phyloP scores from a whole-genome alignment of 1,139 yeast genomes.

The Magnusiomyces starmeri region DNA sequence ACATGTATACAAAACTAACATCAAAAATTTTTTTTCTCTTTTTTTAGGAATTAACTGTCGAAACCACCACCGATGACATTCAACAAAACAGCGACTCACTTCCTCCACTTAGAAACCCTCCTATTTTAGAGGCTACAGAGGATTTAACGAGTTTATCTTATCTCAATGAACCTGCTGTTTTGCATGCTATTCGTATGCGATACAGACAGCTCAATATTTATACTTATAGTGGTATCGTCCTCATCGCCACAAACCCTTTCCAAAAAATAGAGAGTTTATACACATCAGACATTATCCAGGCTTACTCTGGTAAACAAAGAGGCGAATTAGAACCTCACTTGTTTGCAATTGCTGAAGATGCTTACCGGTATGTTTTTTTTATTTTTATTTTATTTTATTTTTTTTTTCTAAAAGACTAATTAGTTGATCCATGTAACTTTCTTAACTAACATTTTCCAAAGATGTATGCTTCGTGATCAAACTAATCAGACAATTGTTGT shows the following conservation, averaged over 20 bases:
- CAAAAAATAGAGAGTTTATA: constrained; percentile 86
- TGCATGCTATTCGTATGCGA: constrained; percentile 87
- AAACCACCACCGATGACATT: constrained; percentile 37
- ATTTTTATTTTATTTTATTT: background rate
- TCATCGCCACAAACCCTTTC: constrained; percentile 94
- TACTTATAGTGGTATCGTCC: constrained; percentile 94
- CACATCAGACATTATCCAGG: constrained; percentile 85
- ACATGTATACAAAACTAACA: background rate
- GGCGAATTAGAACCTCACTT: constrained; percentile 96
- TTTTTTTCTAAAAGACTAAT: background rate
- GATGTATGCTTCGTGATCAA: constrained; percentile 76
- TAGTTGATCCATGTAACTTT: no score
- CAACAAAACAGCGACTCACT: constrained; percentile 37
- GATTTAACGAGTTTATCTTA: constrained; percentile 89
- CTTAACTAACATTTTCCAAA: constrained; percentile 32
- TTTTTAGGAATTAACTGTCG: constrained; percentile 24
- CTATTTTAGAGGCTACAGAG: constrained; percentile 87
- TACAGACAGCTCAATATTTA: constrained; percentile 85
- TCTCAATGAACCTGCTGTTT: constrained; percentile 86
- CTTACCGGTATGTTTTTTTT: constrained; percentile 45
- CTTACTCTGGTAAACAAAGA: constrained; percentile 84
- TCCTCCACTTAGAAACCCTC: constrained; percentile 89
- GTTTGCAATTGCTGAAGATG: constrained; percentile 97
- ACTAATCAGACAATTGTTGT: constrained; percentile 93
- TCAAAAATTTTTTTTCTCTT: constrained; percentile 2